Evolutionary conservation across 2,329 filamentous ascomycete species (phyloP), one percentile per base, ranked within the genome.

Genomic region (Colletotrichum shisoi): DNA sequence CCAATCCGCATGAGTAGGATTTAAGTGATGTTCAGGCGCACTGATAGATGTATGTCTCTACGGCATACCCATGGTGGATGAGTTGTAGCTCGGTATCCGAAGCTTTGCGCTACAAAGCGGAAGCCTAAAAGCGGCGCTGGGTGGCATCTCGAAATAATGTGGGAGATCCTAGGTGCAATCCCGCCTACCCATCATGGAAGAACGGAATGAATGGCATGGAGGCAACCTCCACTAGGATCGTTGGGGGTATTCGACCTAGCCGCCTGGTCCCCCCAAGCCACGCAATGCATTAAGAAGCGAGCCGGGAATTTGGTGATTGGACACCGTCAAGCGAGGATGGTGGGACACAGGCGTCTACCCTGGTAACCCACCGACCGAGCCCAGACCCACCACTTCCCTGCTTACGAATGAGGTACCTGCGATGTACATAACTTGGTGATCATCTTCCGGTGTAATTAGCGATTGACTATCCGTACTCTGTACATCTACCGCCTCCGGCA

Each of bases 241-340:
- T 48, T 48, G 21, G 52, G 42, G 21, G 21, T 37, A 42, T 39
- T 46, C 31, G 7, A 27, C 31, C n/a, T 24, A 17, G 24, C n/a
- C 17, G 21, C 24, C 7, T 37, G 13, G 15, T 5, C 11, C 13
- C n/a, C n/a, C 34, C 60, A 15, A 52, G 57, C 45, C 6, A 42
- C 31, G 17, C 21, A 7, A 31, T 19, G 65, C 68, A 49, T 66
- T 46, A 49, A 63, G 51, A 77, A 78, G 76, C 76, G 76, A 78
- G 73, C 62, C 72, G 70, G 73, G 51, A 57, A 67, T 69, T 68
- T 70, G 63, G 62, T 77, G 74, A 79, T 78, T 78, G 77, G 77
- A 63, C 68, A 63, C 60, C 46, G 49, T 62, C 74, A 76, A 78
- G 76, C 76, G 76, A 78, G 72, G 60, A 45, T 57, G 61, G 62